phyloP scores from a whole-genome alignment of 2,329 filamentous ascomycete species.

The Aspergillus quadrilineatus region DNA sequence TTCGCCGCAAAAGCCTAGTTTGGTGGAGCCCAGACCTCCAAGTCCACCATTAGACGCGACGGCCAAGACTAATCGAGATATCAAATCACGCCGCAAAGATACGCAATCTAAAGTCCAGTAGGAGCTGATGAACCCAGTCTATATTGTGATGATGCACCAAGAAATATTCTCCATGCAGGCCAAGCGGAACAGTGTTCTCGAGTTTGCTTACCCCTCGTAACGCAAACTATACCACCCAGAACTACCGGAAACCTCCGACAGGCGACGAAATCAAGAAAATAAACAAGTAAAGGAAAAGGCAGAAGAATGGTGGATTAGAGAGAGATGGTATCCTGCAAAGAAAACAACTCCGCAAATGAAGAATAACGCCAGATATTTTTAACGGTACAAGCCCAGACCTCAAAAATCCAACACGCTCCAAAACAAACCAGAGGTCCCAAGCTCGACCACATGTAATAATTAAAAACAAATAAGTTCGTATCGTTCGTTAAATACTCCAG shows the following conservation, averaged over 20 bases:
- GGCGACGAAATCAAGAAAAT: constrained; percentile 7
- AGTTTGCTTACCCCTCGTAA: neutral
- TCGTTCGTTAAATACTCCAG: constrained; percentile 23
- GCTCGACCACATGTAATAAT: constrained; percentile 11
- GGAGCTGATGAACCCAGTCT: neutral
- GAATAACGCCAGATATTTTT: constrained; percentile 26
- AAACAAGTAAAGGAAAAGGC: constrained; percentile 20
- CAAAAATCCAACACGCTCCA: constrained; percentile 28
- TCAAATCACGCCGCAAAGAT: constrained; percentile 1
- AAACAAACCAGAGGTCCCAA: constrained; percentile 14
- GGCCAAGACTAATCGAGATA: constrained; percentile 14
- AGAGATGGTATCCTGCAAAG: constrained; percentile 33
- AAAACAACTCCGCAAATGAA: constrained; percentile 19
- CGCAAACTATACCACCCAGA: constrained; percentile 6
- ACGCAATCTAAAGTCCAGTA: neutral
- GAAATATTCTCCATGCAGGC: constrained; percentile 1
- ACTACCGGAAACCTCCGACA: constrained; percentile 2
- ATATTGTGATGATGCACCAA: neutral
- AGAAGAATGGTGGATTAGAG: constrained; percentile 17
- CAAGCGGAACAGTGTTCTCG: neutral
- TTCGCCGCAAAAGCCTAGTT: constrained; percentile 23
- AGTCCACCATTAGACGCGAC: constrained; percentile 9
- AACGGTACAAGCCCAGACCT: constrained; percentile 23
- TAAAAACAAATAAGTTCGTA: constrained; percentile 23
- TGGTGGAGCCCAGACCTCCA: constrained; percentile 19